Conservation (phyloP, 768 basidiomycete species). For the Suillus hirtellus region DNA sequence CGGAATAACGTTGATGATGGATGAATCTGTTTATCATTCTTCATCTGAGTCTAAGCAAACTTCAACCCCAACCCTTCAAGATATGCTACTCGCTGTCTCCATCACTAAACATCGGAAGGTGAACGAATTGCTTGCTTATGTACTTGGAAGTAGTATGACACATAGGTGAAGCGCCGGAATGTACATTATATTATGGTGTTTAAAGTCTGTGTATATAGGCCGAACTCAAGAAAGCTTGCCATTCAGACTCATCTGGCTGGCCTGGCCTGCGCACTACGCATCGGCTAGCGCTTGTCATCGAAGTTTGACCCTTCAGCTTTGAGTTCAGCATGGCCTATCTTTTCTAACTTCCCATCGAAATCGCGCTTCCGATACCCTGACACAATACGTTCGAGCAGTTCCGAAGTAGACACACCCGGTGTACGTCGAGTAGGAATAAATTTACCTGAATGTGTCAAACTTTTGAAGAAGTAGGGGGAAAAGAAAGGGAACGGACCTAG, state of each 20-base stretch:
- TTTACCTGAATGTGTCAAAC: constrained; percentile 55
- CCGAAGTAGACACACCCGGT: constrained; percentile 91
- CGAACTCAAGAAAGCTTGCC: background rate
- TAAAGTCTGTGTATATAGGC: background rate
- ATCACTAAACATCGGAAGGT: too few species aligned
- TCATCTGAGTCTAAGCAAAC: too few species aligned
- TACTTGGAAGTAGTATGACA: background rate
- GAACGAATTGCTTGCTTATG: too few species aligned
- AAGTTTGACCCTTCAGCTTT: constrained; percentile 51
- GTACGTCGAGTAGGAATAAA: constrained; percentile 96
- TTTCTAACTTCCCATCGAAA: constrained; percentile 87
- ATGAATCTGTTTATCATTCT: too few species aligned
- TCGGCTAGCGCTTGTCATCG: constrained; percentile 15
- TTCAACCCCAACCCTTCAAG: too few species aligned
- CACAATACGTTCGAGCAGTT: constrained; percentile 90
- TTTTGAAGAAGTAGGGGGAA: background rate
- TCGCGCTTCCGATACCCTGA: constrained; percentile 79
- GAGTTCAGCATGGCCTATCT: constrained; percentile 80
- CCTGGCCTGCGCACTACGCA: background rate
- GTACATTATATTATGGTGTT: background rate
- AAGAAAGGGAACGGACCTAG: constrained; percentile 54
- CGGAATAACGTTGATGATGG: too few species aligned
- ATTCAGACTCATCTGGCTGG: background rate
- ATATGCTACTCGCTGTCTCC: too few species aligned
- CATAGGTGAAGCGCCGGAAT: background rate